phyloP scores from a whole-genome alignment of 2,329 filamentous ascomycete genomes.

The Fusarium concolor region DNA sequence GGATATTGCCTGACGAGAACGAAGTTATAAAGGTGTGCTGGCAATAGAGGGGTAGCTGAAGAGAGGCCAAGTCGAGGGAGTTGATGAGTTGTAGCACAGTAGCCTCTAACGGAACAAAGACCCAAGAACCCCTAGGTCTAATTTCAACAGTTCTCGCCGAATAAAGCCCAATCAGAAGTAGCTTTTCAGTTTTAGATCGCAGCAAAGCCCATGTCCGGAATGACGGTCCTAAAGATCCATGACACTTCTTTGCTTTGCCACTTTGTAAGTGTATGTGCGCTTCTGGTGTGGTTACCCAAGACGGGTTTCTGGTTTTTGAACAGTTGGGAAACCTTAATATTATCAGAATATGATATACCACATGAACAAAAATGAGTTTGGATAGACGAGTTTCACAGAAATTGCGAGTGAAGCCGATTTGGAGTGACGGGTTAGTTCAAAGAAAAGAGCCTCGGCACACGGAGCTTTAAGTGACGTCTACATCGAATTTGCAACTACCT shows the following conservation, averaged over 20 bases:
- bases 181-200: slow-evolving; percentile 4
- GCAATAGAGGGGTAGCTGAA: slow-evolving; percentile 3
- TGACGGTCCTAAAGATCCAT: slow-evolving; percentile 25
- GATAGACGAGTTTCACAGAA: background rate
- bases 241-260: slow-evolving; percentile 23
- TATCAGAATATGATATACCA: background rate
- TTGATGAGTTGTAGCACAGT: slow-evolving; percentile 9
- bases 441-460: slow-evolving; percentile 25
- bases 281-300: slow-evolving; percentile 16
- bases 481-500: slow-evolving; percentile 7
- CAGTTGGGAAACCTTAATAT: background rate
- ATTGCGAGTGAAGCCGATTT: background rate
- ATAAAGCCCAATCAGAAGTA: slow-evolving; percentile 15
- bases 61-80: slow-evolving; percentile 1
- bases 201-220: slow-evolving; percentile 12
- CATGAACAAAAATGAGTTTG: background rate
- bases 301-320: background rate
- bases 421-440: background rate
- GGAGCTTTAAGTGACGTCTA: slow-evolving; percentile 12
- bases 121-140: background rate
- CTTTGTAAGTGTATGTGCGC: too few relatives aligned
- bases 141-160: background rate
- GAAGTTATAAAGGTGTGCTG: background rate
- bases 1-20: background rate
- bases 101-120: slow-evolving; percentile 20